A percentile compares a stretch with the other conserved stretches of the same genome.
phyloP scores from a whole-genome alignment of 2,329 filamentous ascomycete genomes.

The Teratosphaeria pseudoeucalypti region DNA sequence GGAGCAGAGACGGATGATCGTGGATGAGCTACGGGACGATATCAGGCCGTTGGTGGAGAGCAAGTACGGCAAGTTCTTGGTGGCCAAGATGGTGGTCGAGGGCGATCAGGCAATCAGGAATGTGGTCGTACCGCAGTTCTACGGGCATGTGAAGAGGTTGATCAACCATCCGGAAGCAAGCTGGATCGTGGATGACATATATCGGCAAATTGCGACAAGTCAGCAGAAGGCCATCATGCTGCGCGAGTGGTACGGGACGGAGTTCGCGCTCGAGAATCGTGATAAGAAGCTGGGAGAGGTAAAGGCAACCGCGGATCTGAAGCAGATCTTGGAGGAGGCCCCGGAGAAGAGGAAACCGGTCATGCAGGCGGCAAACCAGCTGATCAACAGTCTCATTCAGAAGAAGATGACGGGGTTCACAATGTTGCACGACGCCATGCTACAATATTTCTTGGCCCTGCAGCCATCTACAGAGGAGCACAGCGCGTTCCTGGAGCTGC shows the following conservation, averaged over 20 bases:
- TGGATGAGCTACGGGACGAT: constrained; percentile 71
- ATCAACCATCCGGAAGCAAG: constrained; percentile 95
- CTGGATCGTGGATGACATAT: constrained; percentile 97
- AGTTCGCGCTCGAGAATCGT: constrained; percentile 72
- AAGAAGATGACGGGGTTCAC: constrained; percentile 97
- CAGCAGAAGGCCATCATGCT: constrained; percentile 78
- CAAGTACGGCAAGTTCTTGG: constrained; percentile 93
- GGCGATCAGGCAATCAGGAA: constrained; percentile 79
- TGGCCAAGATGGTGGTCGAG: constrained; percentile 91
- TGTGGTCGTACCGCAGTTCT: constrained; percentile 87
- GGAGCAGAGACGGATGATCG: constrained; percentile 77
- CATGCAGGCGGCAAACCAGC: constrained; percentile 71
- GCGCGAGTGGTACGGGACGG: constrained; percentile 91
- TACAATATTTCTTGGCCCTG: constrained; percentile 83
- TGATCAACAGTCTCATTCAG: constrained; percentile 87
- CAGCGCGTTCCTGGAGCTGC: constrained; percentile 74
- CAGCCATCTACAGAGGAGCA: constrained; percentile 70
- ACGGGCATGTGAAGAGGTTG: constrained; percentile 79
- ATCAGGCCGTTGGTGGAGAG: constrained; percentile 83
- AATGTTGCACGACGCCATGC: constrained; percentile 95
- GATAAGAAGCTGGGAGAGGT: constrained; percentile 15
- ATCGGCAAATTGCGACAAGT: constrained; percentile 74
- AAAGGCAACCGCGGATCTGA: constrained; percentile 51
- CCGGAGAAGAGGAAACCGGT: constrained; percentile 82
- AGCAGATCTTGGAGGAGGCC: constrained; percentile 60